These are phyloP conservation scores for Hamamelis virginiana DNA, from an alignment of 164 flowering plant genomes.

Conservation along the genomic window DNA sequence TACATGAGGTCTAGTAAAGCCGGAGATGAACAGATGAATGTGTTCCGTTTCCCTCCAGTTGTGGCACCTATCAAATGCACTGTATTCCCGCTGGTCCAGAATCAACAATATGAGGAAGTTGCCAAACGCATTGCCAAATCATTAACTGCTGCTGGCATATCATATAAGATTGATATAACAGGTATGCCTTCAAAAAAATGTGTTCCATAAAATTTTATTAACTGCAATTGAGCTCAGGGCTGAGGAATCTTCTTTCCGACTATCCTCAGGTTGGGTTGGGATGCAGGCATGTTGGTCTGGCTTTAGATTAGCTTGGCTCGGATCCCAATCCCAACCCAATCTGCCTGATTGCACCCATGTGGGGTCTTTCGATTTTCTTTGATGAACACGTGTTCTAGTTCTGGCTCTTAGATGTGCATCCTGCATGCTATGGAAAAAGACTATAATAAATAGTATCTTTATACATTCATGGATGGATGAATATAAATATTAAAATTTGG, in stretches of 20 bases:
- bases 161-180: constrained; percentile 84
- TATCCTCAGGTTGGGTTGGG: no score
- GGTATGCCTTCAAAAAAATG: constrained; percentile 40
- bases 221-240: no score
- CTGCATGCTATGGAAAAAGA: no score
- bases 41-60: constrained; percentile 61
- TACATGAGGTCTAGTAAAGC: constrained; percentile 82
- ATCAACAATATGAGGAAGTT: constrained; percentile 67
- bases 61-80: constrained; percentile 48
- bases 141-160: constrained; percentile 68
- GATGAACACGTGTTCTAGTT: no score
- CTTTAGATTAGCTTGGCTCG: background rate
- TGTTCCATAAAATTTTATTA: no score
- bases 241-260: no score
- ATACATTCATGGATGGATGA: no score
- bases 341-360: background rate
- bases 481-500: no score
- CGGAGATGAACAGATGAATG: constrained; percentile 79
- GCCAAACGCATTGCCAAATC: constrained; percentile 70
- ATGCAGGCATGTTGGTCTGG: no score
- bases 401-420: no score
- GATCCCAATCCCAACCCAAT: background rate
- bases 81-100: constrained; percentile 91
- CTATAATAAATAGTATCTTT: no score
- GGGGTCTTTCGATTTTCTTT: no score